A percentile compares a stretch with the other conserved stretches of the same genome.
phyloP scores from a whole-genome alignment of 108 stramenopile species.

The Skeletonema marinoi region DNA sequence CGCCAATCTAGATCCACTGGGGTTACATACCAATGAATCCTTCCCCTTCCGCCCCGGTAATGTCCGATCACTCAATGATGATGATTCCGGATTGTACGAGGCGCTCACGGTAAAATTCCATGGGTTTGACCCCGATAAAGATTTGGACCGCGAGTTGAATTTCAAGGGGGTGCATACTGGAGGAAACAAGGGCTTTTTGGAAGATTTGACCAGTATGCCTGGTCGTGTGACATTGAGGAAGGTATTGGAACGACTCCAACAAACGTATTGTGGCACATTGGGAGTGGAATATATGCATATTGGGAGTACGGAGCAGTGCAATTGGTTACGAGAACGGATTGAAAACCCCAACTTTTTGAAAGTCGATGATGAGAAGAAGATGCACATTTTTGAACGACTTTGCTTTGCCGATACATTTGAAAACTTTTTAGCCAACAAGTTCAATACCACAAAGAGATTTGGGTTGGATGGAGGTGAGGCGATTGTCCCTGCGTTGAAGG shows the following conservation, averaged over 20 bases:
- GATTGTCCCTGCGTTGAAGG: conserved; percentile 95
- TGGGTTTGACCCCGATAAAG: conserved; percentile 85
- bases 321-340: conserved; percentile 97
- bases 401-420: conserved; percentile 98
- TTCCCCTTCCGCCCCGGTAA: conserved; percentile 82
- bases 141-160: conserved; percentile 91
- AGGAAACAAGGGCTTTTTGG: conserved; percentile 95
- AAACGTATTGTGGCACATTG: conserved; percentile 95
- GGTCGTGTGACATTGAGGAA: conserved; percentile 86
- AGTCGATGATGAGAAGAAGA: conserved; percentile 85
- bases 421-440: conserved; percentile 95
- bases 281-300: conserved; percentile 99
- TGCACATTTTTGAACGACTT: conserved; percentile 93
- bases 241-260: conserved; percentile 78
- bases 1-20: conserved; percentile 96
- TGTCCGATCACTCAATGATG: conserved; percentile 24
- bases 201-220: conserved; percentile 81
- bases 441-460: conserved; percentile 99
- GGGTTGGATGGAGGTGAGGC: conserved; percentile 98
- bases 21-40: conserved; percentile 75
- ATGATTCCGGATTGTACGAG: conserved; percentile 58
- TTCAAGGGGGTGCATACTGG: conserved; percentile 82
- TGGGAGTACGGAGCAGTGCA: conserved; percentile 85
- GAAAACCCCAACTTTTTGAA: conserved; percentile 88
- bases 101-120: conserved; percentile 91